Evolutionary conservation across 192 early-diverging fungal species (phyloP).

Genomic region (Podila horticola): DNA sequence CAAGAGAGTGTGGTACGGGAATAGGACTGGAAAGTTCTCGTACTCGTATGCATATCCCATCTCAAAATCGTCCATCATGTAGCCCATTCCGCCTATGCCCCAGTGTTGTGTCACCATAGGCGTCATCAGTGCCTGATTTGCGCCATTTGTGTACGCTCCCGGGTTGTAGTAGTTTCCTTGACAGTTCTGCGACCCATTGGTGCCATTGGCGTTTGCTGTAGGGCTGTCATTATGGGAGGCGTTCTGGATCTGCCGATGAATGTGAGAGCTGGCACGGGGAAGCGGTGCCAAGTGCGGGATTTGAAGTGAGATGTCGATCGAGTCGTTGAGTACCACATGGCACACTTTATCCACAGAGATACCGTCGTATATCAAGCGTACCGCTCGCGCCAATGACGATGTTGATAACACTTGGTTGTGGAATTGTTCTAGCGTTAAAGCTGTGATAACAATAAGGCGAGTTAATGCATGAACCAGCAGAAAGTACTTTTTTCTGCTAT

Average conservation of each 20-base stretch:
- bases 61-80: conserved; percentile 48
- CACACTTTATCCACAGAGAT: conserved; percentile 59
- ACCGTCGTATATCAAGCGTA: conserved; percentile 68
- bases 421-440: conserved; percentile 31
- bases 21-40: conserved; percentile 76
- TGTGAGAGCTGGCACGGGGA: conserved; percentile 16
- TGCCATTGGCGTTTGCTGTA: conserved; percentile 4
- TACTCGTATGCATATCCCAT: conserved; percentile 65
- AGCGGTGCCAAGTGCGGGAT: conserved; percentile 59
- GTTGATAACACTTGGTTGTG: conserved; percentile 63
- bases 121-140: conserved; percentile 35
- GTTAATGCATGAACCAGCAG: neutral
- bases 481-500: neutral
- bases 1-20: conserved; percentile 89
- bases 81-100: conserved; percentile 27
- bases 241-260: conserved; percentile 22
- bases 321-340: conserved; percentile 80
- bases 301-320: conserved; percentile 79
- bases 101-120: conserved; percentile 31
- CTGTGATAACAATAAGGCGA: neutral
- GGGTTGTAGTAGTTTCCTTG: conserved; percentile 3
- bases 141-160: conserved; percentile 5
- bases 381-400: conserved; percentile 70
- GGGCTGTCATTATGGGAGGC: conserved; percentile 13
- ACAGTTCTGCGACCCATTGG: neutral